Base-by-base conservation (phyloP, 179 eudicot species). In the Camellia oleifera region DNA sequence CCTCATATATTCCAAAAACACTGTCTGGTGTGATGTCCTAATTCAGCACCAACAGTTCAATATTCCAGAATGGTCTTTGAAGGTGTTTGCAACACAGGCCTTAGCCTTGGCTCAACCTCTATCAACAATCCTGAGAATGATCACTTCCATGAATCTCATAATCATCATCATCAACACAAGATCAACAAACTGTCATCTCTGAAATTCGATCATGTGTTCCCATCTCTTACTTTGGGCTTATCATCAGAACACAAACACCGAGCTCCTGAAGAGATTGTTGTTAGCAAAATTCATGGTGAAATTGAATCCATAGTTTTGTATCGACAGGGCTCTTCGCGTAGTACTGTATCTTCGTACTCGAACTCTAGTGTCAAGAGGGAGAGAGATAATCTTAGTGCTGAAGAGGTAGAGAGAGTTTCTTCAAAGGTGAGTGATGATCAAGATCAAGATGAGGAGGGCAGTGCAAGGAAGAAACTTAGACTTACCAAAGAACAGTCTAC, bases 401-500 rank as follows among this genome's bases (percentile, higher is more conserved):
- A 78, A 23, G 84, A 83, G 44, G 80, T 13, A 5, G 80, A 81
- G 74, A 78, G 14, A 52, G 78, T 61, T 0, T 58, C 18, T 73
- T 42, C 76, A 4, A 80, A 74, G 74, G 32, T 26, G 4, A 54
- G 54, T 64, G 76, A 81, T 66, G 88, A 83, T 68, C 87, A 84
- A 15, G 89, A 83, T 69, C 85, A 81, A 18, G 89, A 86, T 32
- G 87, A 86, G 5, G 87, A 82, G 53, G 83, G 79, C 7, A 82
- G 83, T 62, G 66, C 81, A 7, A 88, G 93, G 77, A 90, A 90
- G 87, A 90, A 90, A 77, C 90, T 90, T 7, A 82, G 90, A 56
- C 86, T 90, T 61, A 84, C 85, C n/a, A 88, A 87, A 77, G 82
- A 85, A 32, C 93, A 90, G 69, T 88, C 90, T 64, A 67, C 77